These are phyloP conservation scores for Aspergillus caelatus DNA, from an alignment of 2,329 filamentous ascomycete genomes.

Conservation along the genomic window DNA sequence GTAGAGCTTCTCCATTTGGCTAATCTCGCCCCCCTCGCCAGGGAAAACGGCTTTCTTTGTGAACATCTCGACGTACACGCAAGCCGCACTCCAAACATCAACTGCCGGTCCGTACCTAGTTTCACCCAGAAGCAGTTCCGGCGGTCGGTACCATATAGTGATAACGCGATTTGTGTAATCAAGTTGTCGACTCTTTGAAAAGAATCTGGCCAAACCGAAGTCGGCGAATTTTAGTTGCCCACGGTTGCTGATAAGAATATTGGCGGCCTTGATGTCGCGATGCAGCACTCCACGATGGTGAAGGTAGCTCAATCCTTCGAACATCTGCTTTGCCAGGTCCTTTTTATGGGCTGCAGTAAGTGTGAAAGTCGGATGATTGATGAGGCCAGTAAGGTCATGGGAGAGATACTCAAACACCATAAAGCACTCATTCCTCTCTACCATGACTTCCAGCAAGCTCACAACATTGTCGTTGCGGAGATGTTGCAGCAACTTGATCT, in stretches of 20 bases:
- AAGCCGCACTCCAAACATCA: conserved; percentile 96
- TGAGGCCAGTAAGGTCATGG: conserved; percentile 89
- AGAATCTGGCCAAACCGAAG: conserved; percentile 94
- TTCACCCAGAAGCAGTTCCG: conserved; percentile 86
- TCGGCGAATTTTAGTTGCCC: conserved; percentile 92
- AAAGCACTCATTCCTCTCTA: conserved; percentile 97
- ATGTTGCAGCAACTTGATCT: conserved; percentile 95
- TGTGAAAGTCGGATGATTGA: conserved; percentile 91
- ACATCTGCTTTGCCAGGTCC: conserved; percentile 87
- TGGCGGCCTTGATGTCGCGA: conserved; percentile 97
- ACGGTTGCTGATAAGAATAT: conserved; percentile 89
- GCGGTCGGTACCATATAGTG: conserved; percentile 96
- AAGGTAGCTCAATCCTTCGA: conserved; percentile 90
- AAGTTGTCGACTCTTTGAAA: conserved; percentile 84
- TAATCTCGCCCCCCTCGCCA: conserved; percentile 93
- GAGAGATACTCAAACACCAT: conserved; percentile 99
- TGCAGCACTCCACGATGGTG: conserved; percentile 92
- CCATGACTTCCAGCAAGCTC: conserved; percentile 94
- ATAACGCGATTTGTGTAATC: conserved; percentile 99
- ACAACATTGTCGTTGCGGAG: conserved; percentile 87
- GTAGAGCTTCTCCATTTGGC: conserved; percentile 96
- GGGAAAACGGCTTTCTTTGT: conserved; percentile 92
- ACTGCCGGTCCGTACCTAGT: conserved; percentile 88
- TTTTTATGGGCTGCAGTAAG: conserved; percentile 87
- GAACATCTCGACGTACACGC: conserved; percentile 96